Evolutionary conservation across 2,329 filamentous ascomycete species (phyloP).

Genomic region (Talaromyces verruculosus): DNA sequence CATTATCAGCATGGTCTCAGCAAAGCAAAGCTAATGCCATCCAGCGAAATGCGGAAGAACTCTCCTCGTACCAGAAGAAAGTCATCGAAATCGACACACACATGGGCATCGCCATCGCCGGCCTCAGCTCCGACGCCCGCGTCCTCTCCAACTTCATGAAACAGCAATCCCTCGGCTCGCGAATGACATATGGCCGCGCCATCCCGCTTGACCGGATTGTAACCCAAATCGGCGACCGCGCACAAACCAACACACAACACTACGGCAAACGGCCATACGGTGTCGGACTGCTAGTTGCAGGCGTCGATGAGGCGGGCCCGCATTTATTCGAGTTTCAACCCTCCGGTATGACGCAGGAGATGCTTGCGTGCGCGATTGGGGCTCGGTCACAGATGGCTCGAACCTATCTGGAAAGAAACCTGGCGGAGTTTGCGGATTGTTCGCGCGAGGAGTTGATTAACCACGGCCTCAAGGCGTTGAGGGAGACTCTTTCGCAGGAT

Average conservation of each 20-base stretch:
- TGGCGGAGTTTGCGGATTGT: constrained; percentile 76
- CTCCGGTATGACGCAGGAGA: constrained; percentile 93
- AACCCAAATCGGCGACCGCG: constrained; percentile 89
- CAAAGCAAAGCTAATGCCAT: not conserved
- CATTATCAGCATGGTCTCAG: not conserved
- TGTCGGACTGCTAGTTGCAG: constrained; percentile 87
- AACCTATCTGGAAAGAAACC: constrained; percentile 91
- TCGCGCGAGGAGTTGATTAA: constrained; percentile 81
- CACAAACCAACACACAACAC: constrained; percentile 95
- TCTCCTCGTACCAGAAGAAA: constrained; percentile 99
- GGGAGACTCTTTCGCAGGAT: constrained; percentile 94
- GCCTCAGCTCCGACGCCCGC: constrained; percentile 94
- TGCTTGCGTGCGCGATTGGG: constrained; percentile 93
- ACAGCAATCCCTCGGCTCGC: constrained; percentile 93
- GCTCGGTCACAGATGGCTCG: constrained; percentile 95
- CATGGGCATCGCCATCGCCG: constrained; percentile 91
- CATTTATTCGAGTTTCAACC: constrained; percentile 99
- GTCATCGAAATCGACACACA: constrained; percentile 96
- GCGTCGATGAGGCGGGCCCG: constrained; percentile 88
- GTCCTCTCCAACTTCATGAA: constrained; percentile 99
- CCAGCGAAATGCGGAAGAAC: constrained; percentile 96
- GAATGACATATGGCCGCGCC: constrained; percentile 91
- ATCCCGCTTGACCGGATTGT: constrained; percentile 89
- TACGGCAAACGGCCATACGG: constrained; percentile 97
- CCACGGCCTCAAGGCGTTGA: constrained; percentile 86